Conservation (phyloP, 257 asterid species). For the Nemophila menziesii region DNA sequence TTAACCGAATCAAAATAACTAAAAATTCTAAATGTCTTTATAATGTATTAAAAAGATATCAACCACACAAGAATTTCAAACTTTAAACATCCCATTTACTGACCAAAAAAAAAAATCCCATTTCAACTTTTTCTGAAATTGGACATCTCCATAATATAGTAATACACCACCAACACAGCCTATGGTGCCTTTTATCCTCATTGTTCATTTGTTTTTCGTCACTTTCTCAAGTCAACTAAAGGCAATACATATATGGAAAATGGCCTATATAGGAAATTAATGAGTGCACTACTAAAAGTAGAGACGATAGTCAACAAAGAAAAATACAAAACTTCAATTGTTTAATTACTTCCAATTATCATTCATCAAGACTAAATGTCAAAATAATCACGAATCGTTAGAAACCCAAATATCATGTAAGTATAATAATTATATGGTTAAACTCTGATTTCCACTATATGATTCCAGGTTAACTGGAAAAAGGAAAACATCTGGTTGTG, state of each 20-base stretch:
- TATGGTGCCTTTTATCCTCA: constrained; percentile 10
- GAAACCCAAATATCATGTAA: constrained; percentile 11
- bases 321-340: background rate
- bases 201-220: constrained; percentile 18
- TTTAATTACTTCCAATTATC: constrained; percentile 5
- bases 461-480: constrained; percentile 21
- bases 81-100: too few species aligned
- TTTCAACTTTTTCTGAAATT: constrained; percentile 2
- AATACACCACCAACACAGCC: constrained; percentile 12
- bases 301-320: constrained; percentile 14
- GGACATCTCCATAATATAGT: constrained; percentile 26
- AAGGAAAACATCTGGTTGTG: constrained; percentile 12
- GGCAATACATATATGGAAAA: constrained; percentile 20
- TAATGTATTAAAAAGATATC: too few species aligned
- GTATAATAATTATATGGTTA: background rate
- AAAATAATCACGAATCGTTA: constrained; percentile 6
- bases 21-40: too few species aligned
- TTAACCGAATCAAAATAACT: too few species aligned
- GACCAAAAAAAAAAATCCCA: too few species aligned
- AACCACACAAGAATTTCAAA: too few species aligned
- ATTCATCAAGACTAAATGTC: constrained; percentile 7
- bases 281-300: constrained; percentile 28
- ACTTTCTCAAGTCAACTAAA: constrained; percentile 11
- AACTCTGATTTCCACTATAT: constrained; percentile 8
- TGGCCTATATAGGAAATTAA: constrained; percentile 27